These are phyloP conservation scores for Vaccinium myrtillus DNA, from an alignment of 148 eudicot species.

Conservation along the genomic window DNA sequence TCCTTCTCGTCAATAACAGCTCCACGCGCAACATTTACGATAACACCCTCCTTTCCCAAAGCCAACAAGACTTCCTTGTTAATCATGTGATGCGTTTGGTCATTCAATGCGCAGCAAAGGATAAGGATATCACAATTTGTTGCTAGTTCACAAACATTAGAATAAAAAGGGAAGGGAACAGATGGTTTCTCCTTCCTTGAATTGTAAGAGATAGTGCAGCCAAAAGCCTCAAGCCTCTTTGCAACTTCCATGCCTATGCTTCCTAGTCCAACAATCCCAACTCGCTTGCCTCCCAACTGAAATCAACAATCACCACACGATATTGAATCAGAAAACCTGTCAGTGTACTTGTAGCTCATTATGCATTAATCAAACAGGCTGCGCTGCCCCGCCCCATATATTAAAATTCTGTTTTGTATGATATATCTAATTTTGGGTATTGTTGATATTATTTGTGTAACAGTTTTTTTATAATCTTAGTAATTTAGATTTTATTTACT, in stretches of 20 bases:
- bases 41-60: slow-evolving; percentile 56
- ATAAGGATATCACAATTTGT: slow-evolving; percentile 40
- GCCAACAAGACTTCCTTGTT: slow-evolving; percentile 50
- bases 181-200: slow-evolving; percentile 52
- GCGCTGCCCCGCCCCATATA: neutral
- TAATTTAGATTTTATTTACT: too few species aligned
- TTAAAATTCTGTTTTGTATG: too few species aligned
- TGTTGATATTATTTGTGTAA: too few species aligned
- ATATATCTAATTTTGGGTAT: too few species aligned
- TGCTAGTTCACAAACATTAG: slow-evolving; percentile 42
- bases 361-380: neutral
- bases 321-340: neutral
- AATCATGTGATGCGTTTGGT: slow-evolving; percentile 62
- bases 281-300: slow-evolving; percentile 53
- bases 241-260: slow-evolving; percentile 68
- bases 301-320: neutral
- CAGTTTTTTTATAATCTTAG: too few species aligned
- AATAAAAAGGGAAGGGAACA: slow-evolving; percentile 38
- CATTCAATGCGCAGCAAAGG: slow-evolving; percentile 60
- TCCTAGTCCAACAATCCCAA: slow-evolving; percentile 86
- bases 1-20: slow-evolving; percentile 62
- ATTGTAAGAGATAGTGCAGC: slow-evolving; percentile 52
- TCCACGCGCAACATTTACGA: slow-evolving; percentile 69
- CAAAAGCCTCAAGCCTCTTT: slow-evolving; percentile 58
- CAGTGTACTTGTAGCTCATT: neutral